Evolutionary conservation across 2,329 filamentous ascomycete species (phyloP).

Genomic region (Pseudogymnoascus sp.): DNA sequence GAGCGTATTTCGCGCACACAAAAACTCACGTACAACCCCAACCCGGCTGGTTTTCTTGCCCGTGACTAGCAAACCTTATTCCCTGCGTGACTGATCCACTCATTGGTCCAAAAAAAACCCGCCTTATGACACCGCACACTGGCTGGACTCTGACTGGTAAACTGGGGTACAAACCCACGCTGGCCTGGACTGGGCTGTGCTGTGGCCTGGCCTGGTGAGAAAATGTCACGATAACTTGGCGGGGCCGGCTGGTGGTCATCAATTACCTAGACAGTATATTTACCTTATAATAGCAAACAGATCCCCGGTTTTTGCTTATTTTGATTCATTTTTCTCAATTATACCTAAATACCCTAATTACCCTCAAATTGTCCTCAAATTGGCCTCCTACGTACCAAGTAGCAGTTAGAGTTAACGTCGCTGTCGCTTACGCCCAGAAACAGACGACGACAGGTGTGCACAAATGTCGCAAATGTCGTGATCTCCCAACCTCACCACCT

Average conservation of each 20-base stretch:
- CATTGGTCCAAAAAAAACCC: background rate
- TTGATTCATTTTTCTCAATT: background rate
- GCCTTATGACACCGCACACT: background rate
- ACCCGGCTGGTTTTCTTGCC: constrained; percentile 1
- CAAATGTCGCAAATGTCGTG: background rate
- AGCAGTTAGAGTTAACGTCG: background rate
- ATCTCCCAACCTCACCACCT: background rate
- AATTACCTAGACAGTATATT: background rate
- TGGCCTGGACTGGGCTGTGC: background rate
- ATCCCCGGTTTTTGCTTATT: background rate
- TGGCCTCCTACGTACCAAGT: background rate
- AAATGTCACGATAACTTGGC: constrained; percentile 2
- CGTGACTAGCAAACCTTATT: background rate
- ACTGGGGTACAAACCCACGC: background rate
- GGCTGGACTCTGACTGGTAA: background rate
- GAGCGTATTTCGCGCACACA: background rate
- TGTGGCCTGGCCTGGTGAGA: background rate
- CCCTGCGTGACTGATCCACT: background rate
- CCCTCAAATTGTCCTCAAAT: background rate
- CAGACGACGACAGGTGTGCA: background rate
- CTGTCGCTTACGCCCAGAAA: background rate
- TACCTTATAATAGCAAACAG: background rate
- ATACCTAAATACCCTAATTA: constrained; percentile 1
- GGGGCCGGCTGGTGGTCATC: background rate
- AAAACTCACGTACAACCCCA: background rate